phyloP scores from a whole-genome alignment of 2,329 filamentous ascomycete species.

The Nemania sp. region DNA sequence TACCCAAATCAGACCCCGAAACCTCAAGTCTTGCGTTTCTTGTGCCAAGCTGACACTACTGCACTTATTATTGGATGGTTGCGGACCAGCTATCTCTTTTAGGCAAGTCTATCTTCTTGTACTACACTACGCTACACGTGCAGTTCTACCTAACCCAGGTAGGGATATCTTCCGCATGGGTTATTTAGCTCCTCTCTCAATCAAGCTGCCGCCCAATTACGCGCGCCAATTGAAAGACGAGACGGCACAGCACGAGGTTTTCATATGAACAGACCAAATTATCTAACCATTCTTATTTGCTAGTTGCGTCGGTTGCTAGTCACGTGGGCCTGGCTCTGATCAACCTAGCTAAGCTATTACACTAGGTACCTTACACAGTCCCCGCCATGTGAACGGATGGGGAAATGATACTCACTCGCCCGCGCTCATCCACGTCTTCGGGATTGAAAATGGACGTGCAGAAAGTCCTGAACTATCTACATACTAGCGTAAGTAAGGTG shows the following conservation, averaged over 20 bases:
- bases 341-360: not conserved
- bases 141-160: not conserved
- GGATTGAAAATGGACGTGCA: conserved; percentile 22
- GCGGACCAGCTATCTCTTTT: not conserved
- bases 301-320: not conserved
- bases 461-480: not conserved
- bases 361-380: not conserved
- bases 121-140: conserved; percentile 3
- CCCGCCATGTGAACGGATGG: conserved; percentile 23
- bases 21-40: not conserved
- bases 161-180: not conserved
- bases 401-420: conserved; percentile 17
- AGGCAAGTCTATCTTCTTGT: conserved; percentile 4
- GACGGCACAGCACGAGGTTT: not conserved
- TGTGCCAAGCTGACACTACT: conserved; percentile 18
- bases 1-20: no score
- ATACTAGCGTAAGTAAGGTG: no score
- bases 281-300: not conserved
- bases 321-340: not conserved
- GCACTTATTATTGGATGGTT: conserved; percentile 16
- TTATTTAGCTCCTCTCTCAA: conserved; percentile 13
- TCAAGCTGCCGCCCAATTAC: conserved; percentile 3
- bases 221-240: not conserved
- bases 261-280: no score
- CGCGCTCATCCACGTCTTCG: conserved; percentile 21